Evolutionary conservation across 768 basidiomycete species (phyloP), one percentile per base, ranked within the genome.

Genomic region (Boletus subparvulus): DNA sequence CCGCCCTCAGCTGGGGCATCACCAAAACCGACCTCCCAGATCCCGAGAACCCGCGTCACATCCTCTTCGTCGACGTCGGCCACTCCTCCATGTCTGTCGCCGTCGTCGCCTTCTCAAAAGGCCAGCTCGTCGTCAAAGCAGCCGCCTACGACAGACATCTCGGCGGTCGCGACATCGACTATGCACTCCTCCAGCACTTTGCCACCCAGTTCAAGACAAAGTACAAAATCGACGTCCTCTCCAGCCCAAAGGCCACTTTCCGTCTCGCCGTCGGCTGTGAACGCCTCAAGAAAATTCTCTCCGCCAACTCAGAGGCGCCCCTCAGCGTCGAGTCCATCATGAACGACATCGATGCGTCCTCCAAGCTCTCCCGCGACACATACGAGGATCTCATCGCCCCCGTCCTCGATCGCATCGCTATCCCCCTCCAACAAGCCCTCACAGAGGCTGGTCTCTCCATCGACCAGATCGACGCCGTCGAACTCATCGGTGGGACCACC

Each of bases 1-100:
- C 88, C 55, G 97, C 97, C 40, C 88, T 99, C 71, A 94, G 92
- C 50, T 99, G 96, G 77, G 97, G 97, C 63, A 98, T 98, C 26
- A 26, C 26, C 26, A 26, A 26, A 26, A 26, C 26, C 26, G 26
- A 26, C 26, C 26, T 26, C 26, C 26, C 97, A 21, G 86, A 88
- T 14, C 71, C 85, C 35, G 94, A 95, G 59, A 79, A 77, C 61
- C 88, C 95, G 0, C 83, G 88, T 35, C 83, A 97, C 72, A 26
- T 26, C 26, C 26, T 26, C 26, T 26, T 26, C 26, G 26, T 26
- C 26, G 26, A 26, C 5, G 26, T 26, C 26, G 26, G 26, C 26
- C 26, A 26, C 26, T 26, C 26, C 26, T 26, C 85, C 75, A 81
- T 94, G 75, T 89, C 92, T 28, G 91, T 26, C 26, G 26, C 26